Evolutionary conservation across 345 rosid species (phyloP).

Genomic region (Reutealis trisperma): DNA sequence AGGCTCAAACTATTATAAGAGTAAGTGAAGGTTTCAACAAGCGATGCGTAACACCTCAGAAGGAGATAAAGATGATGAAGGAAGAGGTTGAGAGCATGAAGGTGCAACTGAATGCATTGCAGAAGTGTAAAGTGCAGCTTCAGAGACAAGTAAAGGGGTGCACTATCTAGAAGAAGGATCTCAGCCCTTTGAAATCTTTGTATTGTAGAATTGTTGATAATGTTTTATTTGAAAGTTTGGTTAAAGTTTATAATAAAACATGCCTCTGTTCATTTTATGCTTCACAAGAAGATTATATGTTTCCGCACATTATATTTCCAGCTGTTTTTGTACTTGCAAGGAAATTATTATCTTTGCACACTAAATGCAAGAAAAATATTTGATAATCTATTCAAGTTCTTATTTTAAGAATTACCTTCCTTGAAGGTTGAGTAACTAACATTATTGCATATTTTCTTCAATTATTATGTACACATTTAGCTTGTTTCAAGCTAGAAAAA

Average conservation of each 20-base stretch:
- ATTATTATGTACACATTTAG: neutral
- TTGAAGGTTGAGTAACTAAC: neutral
- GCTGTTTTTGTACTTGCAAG: no score
- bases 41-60: conserved; percentile 15
- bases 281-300: neutral
- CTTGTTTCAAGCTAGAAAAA: neutral
- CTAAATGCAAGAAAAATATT: no score
- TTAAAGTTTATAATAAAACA: neutral
- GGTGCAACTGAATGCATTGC: conserved; percentile 47
- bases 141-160: conserved; percentile 42
- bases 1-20: conserved; percentile 31
- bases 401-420: neutral
- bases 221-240: neutral
- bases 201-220: neutral
- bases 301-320: no score
- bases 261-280: neutral
- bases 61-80: conserved; percentile 49
- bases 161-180: conserved; percentile 2
- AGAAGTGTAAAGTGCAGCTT: conserved; percentile 49
- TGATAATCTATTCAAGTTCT: no score
- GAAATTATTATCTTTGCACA: neutral
- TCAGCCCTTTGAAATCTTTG: neutral
- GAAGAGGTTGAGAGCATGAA: conserved; percentile 56
- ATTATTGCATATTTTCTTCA: neutral
- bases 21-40: conserved; percentile 24